A percentile compares a stretch with the other conserved stretches of the same genome.
Evolutionary conservation across 2,329 filamentous ascomycete genomes (phyloP).

Genomic region (Pseudocercospora macadamiae): DNA sequence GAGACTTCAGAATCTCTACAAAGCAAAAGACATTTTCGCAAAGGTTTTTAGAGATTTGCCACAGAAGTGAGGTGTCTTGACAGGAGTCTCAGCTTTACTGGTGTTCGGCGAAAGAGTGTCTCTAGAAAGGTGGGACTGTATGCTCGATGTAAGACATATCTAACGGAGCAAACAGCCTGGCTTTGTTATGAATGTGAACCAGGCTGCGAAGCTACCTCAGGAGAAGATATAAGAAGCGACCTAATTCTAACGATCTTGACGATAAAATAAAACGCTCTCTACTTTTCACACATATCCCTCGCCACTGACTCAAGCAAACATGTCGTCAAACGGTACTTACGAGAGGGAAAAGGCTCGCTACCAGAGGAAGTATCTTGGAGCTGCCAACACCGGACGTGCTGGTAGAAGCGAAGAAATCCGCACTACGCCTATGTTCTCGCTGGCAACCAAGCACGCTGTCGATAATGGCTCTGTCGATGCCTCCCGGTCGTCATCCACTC

Average conservation of each 20-base stretch:
- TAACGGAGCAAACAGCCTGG: slow-evolving; percentile 8
- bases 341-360: slow-evolving; percentile 3
- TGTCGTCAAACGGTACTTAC: not conserved
- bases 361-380: slow-evolving; percentile 8
- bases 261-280: not conserved
- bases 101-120: not conserved
- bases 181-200: slow-evolving; percentile 9
- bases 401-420: slow-evolving; percentile 27
- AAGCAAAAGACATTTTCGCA: slow-evolving; percentile 88
- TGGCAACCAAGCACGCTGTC: slow-evolving; percentile 27
- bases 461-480: not conserved
- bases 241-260: too few species aligned
- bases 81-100: not conserved
- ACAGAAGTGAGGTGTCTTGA: slow-evolving; percentile 26
- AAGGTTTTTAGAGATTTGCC: slow-evolving; percentile 66
- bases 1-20: slow-evolving; percentile 81
- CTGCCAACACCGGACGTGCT: not conserved
- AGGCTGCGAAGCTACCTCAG: too few species aligned
- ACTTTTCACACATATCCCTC: not conserved
- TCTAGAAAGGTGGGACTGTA: not conserved
- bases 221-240: too few species aligned
- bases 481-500: not conserved
- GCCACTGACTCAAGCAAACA: not conserved
- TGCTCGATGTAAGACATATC: not conserved
- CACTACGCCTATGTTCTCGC: slow-evolving; percentile 32